Evolutionary conservation across 192 early-diverging fungal genomes (phyloP).

Genomic region (Rhizophagus sp.): DNA sequence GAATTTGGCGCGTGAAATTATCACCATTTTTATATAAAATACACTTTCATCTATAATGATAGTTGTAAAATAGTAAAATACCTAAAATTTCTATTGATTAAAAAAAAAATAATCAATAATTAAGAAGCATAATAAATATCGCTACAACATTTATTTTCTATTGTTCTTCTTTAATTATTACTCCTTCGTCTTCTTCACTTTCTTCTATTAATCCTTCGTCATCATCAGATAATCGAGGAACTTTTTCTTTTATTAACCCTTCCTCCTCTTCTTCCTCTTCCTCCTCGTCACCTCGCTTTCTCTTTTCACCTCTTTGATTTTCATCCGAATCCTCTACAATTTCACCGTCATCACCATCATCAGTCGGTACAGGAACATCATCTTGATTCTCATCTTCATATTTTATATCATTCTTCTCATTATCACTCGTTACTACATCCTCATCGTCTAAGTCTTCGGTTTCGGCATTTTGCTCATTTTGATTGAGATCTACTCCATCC

Average conservation of each 20-base stretch:
- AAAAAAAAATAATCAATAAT: no score
- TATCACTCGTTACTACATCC: background rate
- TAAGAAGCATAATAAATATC: no score
- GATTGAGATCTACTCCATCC: background rate
- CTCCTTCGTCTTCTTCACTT: background rate
- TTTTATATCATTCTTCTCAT: background rate
- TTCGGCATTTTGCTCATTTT: background rate
- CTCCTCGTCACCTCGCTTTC: background rate
- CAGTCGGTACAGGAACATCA: background rate
- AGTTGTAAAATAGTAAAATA: no score
- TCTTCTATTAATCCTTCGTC: conserved; percentile 13
- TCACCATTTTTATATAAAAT: no score
- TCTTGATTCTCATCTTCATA: background rate
- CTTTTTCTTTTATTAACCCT: background rate
- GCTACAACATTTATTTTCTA: background rate
- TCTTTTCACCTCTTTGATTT: background rate
- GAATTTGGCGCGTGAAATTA: no score
- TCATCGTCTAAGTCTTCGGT: background rate
- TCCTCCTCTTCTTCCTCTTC: background rate
- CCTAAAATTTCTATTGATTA: no score
- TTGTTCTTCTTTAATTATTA: background rate
- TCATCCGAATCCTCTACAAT: background rate
- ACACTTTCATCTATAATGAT: no score
- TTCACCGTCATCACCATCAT: background rate
- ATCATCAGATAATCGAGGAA: background rate